These are phyloP conservation scores for Fusarium transvaalense DNA, from an alignment of 2,329 filamentous ascomycete genomes.

Conservation along the genomic window DNA sequence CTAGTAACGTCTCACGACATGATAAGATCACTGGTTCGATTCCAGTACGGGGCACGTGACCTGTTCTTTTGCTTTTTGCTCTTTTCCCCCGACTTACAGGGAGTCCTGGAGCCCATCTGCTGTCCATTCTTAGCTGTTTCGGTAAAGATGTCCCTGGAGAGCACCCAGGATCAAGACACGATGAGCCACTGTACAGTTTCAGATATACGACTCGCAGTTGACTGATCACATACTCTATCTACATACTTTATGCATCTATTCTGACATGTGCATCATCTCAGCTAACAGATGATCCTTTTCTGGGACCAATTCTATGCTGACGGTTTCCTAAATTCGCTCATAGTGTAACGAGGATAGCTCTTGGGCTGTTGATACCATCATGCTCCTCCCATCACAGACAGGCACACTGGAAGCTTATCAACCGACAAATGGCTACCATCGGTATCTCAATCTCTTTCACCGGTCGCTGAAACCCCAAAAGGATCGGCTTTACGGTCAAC, in stretches of 20 bases:
- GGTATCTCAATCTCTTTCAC: slow-evolving; percentile 11
- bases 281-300: not conserved
- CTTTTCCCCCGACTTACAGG: not conserved
- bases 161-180: not conserved
- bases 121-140: not conserved
- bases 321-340: not conserved
- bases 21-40: no score
- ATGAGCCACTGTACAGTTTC: not conserved
- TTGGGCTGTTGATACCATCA: not conserved
- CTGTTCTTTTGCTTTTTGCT: not conserved
- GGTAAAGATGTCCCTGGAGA: not conserved
- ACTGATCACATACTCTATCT: slow-evolving; percentile 23
- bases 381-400: not conserved
- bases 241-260: not conserved
- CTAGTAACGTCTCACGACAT: no score
- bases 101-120: no score
- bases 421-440: slow-evolving; percentile 3
- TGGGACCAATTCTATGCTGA: not conserved
- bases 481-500: slow-evolving; percentile 7
- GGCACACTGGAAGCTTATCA: not conserved
- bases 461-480: slow-evolving; percentile 15
- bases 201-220: not conserved
- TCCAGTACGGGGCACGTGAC: not conserved
- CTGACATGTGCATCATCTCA: slow-evolving; percentile 13
- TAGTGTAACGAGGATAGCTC: not conserved